Percentiles rank a stretch among this genome's conserved stretches.
phyloP scores from a whole-genome alignment of 2,329 filamentous ascomycete species.

The Davidsoniella eucalypti region DNA sequence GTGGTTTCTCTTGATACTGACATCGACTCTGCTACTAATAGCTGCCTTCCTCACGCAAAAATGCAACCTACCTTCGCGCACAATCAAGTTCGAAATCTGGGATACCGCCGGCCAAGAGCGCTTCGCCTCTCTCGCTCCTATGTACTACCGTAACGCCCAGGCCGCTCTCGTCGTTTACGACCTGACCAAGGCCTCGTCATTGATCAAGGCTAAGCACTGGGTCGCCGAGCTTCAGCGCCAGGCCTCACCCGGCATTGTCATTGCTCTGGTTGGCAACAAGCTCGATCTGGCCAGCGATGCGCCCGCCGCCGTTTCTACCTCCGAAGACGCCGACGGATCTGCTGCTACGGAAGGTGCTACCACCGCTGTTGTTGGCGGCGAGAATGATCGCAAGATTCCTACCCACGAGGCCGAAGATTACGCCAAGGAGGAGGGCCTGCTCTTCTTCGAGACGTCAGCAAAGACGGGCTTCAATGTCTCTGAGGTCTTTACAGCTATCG shows the following conservation, averaged over 20 bases:
- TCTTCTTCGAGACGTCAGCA: slow-evolving; percentile 97
- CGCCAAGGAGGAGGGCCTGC: slow-evolving; percentile 79
- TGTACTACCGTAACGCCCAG: slow-evolving; percentile 99
- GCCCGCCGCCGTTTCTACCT: slow-evolving; percentile 26
- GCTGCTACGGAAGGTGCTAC: slow-evolving; percentile 17
- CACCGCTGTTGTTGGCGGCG: slow-evolving; percentile 35
- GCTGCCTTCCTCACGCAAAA: slow-evolving; percentile 98
- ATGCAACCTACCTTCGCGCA: slow-evolving; percentile 85
- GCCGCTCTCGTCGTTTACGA: slow-evolving; percentile 97
- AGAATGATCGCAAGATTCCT: slow-evolving; percentile 70
- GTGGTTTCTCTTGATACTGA: background rate
- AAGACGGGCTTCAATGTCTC: slow-evolving; percentile 91
- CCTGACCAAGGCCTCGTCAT: slow-evolving; percentile 86
- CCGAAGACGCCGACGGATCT: slow-evolving; percentile 32
- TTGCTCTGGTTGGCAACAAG: slow-evolving; percentile 94
- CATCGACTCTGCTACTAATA: slow-evolving; percentile 22
- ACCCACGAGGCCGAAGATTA: slow-evolving; percentile 86
- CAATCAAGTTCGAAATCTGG: slow-evolving; percentile 93
- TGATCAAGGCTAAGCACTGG: slow-evolving; percentile 97
- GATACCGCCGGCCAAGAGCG: slow-evolving; percentile 96
- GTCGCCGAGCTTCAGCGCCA: slow-evolving; percentile 94
- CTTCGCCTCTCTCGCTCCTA: slow-evolving; percentile 88
- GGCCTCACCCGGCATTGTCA: slow-evolving; percentile 89
- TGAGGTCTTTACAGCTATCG: slow-evolving; percentile 95
- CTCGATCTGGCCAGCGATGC: slow-evolving; percentile 63